Conservation (phyloP, 2,329 filamentous ascomycete genomes). For the Alternaria atra region DNA sequence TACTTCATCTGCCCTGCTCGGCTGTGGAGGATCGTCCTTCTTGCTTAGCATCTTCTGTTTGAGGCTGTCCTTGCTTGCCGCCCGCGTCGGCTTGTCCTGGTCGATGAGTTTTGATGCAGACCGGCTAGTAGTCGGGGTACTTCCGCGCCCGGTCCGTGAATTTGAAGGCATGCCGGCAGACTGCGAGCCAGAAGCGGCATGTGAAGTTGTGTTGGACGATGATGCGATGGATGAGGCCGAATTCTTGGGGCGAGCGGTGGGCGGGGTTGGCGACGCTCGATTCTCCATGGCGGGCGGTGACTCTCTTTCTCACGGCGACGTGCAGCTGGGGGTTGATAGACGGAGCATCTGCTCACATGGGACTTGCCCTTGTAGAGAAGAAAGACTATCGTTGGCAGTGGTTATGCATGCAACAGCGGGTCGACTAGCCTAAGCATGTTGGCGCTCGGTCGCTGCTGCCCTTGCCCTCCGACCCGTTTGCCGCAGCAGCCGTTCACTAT, state of each 20-base stretch:
- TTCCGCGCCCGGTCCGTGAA: constrained; percentile 34
- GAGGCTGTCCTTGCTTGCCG: constrained; percentile 52
- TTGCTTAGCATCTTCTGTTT: constrained; percentile 47
- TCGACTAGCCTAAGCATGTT: constrained; percentile 17
- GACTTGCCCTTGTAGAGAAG: constrained; percentile 24
- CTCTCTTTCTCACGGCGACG: constrained; percentile 20
- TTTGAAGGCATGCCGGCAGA: constrained; percentile 39
- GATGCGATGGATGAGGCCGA: constrained; percentile 40
- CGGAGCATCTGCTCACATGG: constrained; percentile 31
- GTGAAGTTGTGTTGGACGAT: constrained; percentile 35
- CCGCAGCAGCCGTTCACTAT: constrained; percentile 21
- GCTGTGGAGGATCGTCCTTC: constrained; percentile 45
- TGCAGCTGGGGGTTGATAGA: constrained; percentile 20
- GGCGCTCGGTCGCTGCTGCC: constrained; percentile 17
- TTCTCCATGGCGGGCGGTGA: constrained; percentile 40
- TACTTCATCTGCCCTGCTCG: constrained; percentile 51
- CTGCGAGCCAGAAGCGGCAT: constrained; percentile 32
- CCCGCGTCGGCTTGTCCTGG: constrained; percentile 39
- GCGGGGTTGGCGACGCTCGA: constrained; percentile 45
- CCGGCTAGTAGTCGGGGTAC: constrained; percentile 39
- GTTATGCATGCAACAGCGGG: constrained; percentile 20
- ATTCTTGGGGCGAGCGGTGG: constrained; percentile 41
- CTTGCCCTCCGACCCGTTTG: constrained; percentile 22
- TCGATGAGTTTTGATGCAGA: constrained; percentile 42
- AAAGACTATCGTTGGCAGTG: constrained; percentile 21